A percentile compares a stretch with the other conserved stretches of the same genome.
phyloP scores from a whole-genome alignment of 306 rosid genomes.

The Castanea crenata region DNA sequence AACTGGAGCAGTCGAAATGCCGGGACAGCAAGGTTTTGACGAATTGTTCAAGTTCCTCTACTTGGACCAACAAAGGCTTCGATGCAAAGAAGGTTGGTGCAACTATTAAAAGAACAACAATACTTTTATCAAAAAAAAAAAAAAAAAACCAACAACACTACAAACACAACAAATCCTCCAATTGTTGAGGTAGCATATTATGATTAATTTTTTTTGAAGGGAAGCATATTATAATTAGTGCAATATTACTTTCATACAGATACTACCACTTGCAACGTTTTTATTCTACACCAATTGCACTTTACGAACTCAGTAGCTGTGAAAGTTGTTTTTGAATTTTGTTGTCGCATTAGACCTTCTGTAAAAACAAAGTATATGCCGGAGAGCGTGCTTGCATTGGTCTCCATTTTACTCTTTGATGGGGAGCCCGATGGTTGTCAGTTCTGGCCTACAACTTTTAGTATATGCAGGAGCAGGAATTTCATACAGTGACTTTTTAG shows the following conservation, averaged over 20 bases:
- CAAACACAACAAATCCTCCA: no score
- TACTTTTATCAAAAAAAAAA: no score
- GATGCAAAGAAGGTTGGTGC: neutral
- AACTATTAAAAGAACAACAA: neutral
- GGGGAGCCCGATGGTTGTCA: neutral
- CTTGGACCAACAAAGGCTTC: neutral
- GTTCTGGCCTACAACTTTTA: neutral
- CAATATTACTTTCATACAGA: no score
- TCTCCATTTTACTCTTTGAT: neutral
- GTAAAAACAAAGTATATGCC: neutral
- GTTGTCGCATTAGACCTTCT: no score
- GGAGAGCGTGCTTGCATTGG: neutral
- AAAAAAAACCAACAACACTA: no score
- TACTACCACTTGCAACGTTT: no score
- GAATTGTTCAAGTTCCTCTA: neutral
- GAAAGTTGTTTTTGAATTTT: no score
- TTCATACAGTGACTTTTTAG: neutral
- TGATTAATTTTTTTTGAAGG: no score
- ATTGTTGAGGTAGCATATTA: no score
- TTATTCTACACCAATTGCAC: no score
- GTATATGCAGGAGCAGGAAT: neutral
- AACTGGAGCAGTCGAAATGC: neutral
- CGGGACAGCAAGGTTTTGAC: neutral
- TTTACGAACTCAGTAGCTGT: no score
- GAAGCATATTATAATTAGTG: no score